A percentile compares a stretch with the other conserved stretches of the same genome.
phyloP scores from a whole-genome alignment of 83 land plant genomes.

The Thuja plicata region DNA sequence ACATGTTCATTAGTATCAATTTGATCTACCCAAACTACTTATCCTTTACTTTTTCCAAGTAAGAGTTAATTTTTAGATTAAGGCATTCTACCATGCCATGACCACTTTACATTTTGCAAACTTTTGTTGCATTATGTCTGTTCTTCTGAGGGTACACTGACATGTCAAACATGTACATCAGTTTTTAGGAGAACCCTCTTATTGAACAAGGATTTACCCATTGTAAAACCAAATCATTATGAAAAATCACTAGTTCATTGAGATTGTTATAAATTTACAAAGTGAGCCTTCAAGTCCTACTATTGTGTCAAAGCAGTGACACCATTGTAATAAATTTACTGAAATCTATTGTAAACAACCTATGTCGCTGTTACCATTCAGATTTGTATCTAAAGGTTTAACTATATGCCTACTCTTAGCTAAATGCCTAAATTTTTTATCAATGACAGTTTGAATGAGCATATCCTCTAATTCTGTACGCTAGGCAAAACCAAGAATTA shows the following conservation, averaged over 20 bases:
- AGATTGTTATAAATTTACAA: background rate
- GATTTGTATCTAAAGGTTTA: background rate
- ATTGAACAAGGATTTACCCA: background rate
- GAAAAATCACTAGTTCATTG: background rate
- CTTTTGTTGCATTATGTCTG: slow-evolving; percentile 1
- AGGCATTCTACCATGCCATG: background rate
- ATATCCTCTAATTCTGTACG: no score
- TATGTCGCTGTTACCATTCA: no score
- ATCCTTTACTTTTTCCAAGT: background rate
- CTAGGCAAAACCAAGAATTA: background rate
- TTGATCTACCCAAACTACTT: background rate
- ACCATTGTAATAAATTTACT: background rate
- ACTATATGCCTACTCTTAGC: background rate
- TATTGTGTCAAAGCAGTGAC: background rate
- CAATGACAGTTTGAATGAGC: no score
- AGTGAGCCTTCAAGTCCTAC: background rate
- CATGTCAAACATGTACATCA: background rate
- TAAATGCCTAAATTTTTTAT: no score
- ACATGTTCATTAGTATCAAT: no score
- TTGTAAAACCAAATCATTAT: background rate
- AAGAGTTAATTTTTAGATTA: background rate
- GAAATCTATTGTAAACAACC: no score
- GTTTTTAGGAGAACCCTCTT: background rate
- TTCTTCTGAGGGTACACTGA: background rate
- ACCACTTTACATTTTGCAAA: background rate